A percentile compares a stretch with the other conserved stretches of the same genome.
phyloP scores from a whole-genome alignment of 768 basidiomycete species.

The Termitomyces sp. region DNA sequence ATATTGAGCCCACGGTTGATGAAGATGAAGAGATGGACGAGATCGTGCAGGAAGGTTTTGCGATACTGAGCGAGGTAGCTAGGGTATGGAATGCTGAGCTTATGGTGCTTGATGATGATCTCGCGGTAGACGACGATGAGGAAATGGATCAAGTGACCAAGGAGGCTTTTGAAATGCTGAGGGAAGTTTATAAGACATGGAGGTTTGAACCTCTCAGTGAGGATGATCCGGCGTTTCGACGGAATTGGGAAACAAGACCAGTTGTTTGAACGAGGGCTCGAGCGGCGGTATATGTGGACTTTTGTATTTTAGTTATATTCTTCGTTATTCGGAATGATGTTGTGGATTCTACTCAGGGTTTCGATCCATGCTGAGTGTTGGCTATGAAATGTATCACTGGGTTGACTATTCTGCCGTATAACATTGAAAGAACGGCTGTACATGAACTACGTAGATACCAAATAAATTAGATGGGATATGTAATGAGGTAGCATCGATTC shows the following conservation, averaged over 20 bases:
- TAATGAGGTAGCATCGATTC: no score
- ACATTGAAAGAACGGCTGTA: neutral
- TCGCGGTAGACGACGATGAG: no score
- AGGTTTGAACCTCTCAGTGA: neutral
- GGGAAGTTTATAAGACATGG: neutral
- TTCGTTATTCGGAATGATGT: neutral
- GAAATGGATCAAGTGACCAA: neutral
- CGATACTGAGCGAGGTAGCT: neutral
- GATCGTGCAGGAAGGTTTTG: neutral
- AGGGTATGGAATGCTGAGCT: neutral
- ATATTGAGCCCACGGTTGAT: neutral
- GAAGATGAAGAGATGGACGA: neutral
- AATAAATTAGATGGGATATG: no score
- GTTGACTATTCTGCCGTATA: neutral
- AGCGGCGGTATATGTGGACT: neutral
- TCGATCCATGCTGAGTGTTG: no score
- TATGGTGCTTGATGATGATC: neutral
- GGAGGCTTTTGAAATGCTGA: neutral
- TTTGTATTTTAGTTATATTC: no score
- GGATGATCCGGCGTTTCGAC: neutral
- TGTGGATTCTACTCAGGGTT: no score
- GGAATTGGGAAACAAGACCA: no score
- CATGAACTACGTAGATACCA: no score
- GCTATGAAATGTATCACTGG: no score
- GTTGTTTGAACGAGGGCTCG: no score